Conservation (phyloP, 495 filamentous ascomycete genomes). For the Xeromyces bisporus region DNA sequence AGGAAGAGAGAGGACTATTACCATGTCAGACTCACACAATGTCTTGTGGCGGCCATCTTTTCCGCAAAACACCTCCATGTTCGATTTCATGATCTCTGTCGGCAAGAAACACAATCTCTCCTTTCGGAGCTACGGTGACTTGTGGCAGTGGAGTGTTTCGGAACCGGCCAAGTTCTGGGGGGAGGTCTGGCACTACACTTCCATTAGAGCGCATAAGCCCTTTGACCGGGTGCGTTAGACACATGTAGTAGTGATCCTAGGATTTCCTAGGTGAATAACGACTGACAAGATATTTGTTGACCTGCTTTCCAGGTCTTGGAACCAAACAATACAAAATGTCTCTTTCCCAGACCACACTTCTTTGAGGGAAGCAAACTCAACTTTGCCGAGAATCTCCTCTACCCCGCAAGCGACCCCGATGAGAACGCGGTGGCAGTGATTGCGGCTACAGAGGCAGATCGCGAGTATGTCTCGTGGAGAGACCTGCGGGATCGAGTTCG, state of each 20-base stretch:
- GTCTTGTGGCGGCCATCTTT: conserved; percentile 60
- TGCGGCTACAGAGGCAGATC: conserved; percentile 51
- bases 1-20: no score
- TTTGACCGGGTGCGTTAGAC: conserved; percentile 42
- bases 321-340: conserved; percentile 35
- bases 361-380: conserved; percentile 66
- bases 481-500: conserved; percentile 64
- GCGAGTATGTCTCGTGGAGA: conserved; percentile 61
- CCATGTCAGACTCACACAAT: conserved; percentile 12
- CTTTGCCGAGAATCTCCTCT: conserved; percentile 86
- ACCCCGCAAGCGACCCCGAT: conserved; percentile 42
- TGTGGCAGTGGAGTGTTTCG: conserved; percentile 73
- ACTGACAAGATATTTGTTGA: no score
- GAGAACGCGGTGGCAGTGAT: conserved; percentile 48
- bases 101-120: conserved; percentile 46
- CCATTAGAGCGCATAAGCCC: conserved; percentile 47
- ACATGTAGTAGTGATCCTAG: no score
- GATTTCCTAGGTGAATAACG: no score
- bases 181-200: conserved; percentile 67
- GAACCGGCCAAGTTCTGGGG: conserved; percentile 68
- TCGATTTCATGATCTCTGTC: conserved; percentile 49
- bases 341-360: conserved; percentile 79
- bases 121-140: conserved; percentile 45
- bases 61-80: conserved; percentile 50
- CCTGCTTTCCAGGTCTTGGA: conserved; percentile 47